Conservation (phyloP, 2,329 filamentous ascomycete genomes). For the Tolypocladium inflatum region DNA sequence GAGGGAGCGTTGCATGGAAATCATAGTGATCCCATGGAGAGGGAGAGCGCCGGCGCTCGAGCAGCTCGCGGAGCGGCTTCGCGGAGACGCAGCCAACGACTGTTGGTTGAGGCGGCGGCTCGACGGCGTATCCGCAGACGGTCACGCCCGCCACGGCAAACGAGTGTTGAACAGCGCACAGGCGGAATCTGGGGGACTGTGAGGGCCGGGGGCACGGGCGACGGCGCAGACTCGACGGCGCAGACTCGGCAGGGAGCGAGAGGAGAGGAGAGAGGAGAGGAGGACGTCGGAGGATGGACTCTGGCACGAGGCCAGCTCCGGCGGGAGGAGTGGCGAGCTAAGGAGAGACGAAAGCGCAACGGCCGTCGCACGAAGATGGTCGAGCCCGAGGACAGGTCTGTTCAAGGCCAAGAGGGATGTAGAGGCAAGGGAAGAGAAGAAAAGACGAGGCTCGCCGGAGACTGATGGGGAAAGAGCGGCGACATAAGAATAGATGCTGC, state of each 20-base stretch:
- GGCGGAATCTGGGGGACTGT: background rate
- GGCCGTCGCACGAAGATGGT: background rate
- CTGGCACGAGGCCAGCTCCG: background rate
- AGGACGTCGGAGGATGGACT: background rate
- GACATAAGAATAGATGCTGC: background rate
- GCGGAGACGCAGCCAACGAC: conserved; percentile 14
- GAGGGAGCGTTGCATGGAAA: conserved; percentile 52
- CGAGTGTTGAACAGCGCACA: background rate
- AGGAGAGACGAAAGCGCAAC: background rate
- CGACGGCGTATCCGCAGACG: background rate
- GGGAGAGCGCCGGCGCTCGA: conserved; percentile 16
- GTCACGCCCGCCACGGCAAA: background rate
- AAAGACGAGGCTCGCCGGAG: background rate
- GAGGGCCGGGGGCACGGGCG: background rate
- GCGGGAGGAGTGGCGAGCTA: background rate
- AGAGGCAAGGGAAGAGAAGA: background rate
- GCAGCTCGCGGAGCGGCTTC: conserved; percentile 24
- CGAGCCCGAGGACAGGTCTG: background rate
- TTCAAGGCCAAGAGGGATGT: background rate
- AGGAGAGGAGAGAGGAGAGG: background rate
- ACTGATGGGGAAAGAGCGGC: background rate
- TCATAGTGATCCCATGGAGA: conserved; percentile 43
- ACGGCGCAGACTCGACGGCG: background rate
- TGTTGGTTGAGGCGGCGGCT: conserved; percentile 2
- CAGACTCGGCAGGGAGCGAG: background rate